A percentile compares a stretch with the other conserved stretches of the same genome.
These are phyloP conservation scores for Neolentinus lepideus DNA, from an alignment of 1,284 basidiomycete genomes.

Conservation along the genomic window DNA sequence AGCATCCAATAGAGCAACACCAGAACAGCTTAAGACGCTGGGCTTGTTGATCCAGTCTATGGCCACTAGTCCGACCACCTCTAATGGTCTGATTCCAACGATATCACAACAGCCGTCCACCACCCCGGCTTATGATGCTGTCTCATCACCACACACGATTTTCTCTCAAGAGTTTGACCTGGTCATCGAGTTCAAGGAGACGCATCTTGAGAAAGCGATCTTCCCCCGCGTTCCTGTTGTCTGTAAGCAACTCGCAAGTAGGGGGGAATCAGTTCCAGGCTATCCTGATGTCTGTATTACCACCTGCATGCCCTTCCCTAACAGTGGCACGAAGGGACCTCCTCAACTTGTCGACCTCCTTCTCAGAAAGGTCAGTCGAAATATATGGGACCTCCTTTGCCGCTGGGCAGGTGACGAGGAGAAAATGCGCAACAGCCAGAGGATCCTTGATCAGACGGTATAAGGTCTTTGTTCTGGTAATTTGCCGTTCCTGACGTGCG, in stretches of 20 bases:
- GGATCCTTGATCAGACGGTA: slow-evolving; percentile 35
- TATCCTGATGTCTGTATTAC: slow-evolving; percentile 29
- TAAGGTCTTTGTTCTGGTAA: slow-evolving; percentile 5
- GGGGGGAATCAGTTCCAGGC: slow-evolving; percentile 4
- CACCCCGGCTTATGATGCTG: not conserved
- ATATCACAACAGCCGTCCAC: slow-evolving; percentile 14
- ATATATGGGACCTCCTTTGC: slow-evolving; percentile 45
- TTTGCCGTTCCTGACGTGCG: slow-evolving; percentile 9
- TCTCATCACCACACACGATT: not conserved
- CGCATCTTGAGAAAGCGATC: slow-evolving; percentile 50
- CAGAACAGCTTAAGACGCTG: slow-evolving; percentile 57
- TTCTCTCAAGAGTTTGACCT: slow-evolving; percentile 50
- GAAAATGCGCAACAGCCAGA: slow-evolving; percentile 33
- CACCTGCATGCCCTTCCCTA: slow-evolving; percentile 26
- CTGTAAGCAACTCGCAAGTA: slow-evolving; percentile 29
- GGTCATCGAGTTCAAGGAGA: slow-evolving; percentile 62
- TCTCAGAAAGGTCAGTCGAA: slow-evolving; percentile 34
- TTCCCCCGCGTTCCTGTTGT: slow-evolving; percentile 52
- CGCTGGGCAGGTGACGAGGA: slow-evolving; percentile 52
- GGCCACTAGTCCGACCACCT: slow-evolving; percentile 15
- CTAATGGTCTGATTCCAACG: slow-evolving; percentile 9
- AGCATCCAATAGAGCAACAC: slow-evolving; percentile 46
- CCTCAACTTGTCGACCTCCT: slow-evolving; percentile 38
- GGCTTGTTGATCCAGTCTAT: slow-evolving; percentile 57
- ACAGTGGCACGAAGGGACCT: slow-evolving; percentile 10